Base-by-base conservation (phyloP, 2,329 filamentous ascomycete species). In the Zalaria sp. region DNA sequence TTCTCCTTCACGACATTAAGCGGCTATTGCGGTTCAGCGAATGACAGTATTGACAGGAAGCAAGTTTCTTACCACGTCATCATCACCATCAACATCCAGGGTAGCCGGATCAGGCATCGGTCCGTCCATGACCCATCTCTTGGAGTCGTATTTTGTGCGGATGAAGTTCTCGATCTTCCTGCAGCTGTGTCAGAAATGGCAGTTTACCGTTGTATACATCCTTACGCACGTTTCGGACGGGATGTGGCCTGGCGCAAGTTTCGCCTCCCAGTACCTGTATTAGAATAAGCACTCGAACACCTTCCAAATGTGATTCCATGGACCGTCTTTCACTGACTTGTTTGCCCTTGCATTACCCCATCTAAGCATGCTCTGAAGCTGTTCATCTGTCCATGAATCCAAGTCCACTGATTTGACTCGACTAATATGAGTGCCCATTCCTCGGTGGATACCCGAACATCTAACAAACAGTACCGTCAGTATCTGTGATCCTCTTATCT, bases 81-180 rank as follows among this genome's bases (percentile, higher is more conserved):
- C 87, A 54, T 95, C 89, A 27, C 43, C 47, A 41, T 79, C 87
- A 10, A 86, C 83, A 58, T 93, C 86, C 40, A 98, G 65, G 2
- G 83, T 84, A 3, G 84, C 73, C n/a, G 93, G 91, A 58, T 96
- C 87, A 4, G 93, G 93, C 58, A 93, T 89, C 4, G 79, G 79
- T 1, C 91, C 91, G 46, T 98, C 91, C 88, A 96, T 96, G n/a
- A 87, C 83, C 91, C 91, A 98, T 66, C 93, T 75, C 75, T 94
- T 96, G 41, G 91, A 83, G 62, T 98, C 91, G 63, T 98, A 98
- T 65, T 98, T 98, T 43, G 93, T 98, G 51, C 91, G 80, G 55
- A 98, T 96, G 58, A 98, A 98, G 70, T 96, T 98, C 73, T 98
- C 91, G 53, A 98, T 96, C 73, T 98, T 98, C 51, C 71, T 75